Evolutionary conservation across 2,329 filamentous ascomycete species (phyloP).

Genomic region (Metarhizium album): DNA sequence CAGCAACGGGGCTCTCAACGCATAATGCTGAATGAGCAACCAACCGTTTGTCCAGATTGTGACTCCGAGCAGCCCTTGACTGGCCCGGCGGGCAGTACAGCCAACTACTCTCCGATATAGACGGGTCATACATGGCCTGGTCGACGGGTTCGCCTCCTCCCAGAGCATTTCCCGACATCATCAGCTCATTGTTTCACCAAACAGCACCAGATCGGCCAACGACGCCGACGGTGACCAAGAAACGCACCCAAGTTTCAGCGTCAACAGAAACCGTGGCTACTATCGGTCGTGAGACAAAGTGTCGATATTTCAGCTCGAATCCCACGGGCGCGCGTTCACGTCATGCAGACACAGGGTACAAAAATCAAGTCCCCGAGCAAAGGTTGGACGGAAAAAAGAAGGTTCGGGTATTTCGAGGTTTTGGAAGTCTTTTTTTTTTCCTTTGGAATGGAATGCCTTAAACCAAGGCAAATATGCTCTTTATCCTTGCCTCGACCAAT

Average conservation of each 20-base stretch:
- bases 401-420: slow-evolving; percentile 16
- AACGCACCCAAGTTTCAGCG: neutral
- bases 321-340: slow-evolving; percentile 1
- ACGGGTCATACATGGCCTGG: neutral
- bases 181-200: neutral
- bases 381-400: neutral
- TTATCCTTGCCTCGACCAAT: slow-evolving; percentile 48
- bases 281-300: neutral
- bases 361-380: neutral
- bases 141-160: neutral
- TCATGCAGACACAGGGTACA: slow-evolving; percentile 1
- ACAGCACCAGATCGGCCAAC: neutral
- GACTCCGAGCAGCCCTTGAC: neutral
- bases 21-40: neutral
- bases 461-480: slow-evolving; percentile 37
- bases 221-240: neutral
- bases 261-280: neutral
- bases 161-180: neutral
- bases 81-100: neutral
- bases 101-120: neutral
- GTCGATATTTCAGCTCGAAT: neutral
- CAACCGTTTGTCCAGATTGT: neutral
- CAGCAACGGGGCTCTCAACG: neutral
- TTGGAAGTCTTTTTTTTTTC: slow-evolving; percentile 40
- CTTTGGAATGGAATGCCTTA: slow-evolving; percentile 45